Evolutionary conservation across 192 early-diverging fungal species (phyloP).

Genomic region (Funneliformis mosseae): DNA sequence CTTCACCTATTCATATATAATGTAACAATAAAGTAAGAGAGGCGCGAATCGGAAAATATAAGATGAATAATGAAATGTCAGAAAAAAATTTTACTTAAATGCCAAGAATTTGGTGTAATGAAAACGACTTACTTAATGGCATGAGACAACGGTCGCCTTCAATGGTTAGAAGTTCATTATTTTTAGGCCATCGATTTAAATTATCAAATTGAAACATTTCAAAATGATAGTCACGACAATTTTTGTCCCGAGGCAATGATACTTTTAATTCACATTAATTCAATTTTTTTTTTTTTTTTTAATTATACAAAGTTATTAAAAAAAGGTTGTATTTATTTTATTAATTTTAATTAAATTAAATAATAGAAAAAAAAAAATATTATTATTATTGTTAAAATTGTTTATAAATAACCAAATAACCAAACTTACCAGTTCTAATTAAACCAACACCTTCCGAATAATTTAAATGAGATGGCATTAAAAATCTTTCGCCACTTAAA

Average conservation of each 20-base stretch:
- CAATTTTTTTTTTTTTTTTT: no score
- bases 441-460: not conserved
- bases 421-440: not conserved
- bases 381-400: no score
- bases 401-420: not conserved
- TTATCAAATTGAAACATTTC: not conserved
- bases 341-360: not conserved
- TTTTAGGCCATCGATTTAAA: slow-evolving; percentile 11
- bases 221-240: slow-evolving; percentile 20
- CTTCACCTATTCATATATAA: not conserved
- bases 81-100: no score
- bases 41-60: no score
- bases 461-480: not conserved
- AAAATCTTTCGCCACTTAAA: not conserved
- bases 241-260: not conserved
- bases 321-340: not conserved
- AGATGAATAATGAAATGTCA: no score
- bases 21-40: not conserved
- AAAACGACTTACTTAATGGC: slow-evolving; percentile 12
- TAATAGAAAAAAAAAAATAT: not conserved
- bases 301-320: not conserved
- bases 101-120: no score
- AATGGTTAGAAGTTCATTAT: slow-evolving; percentile 1
- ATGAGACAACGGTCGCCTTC: slow-evolving; percentile 17
- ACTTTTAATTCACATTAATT: not conserved